Evolutionary conservation across 1,284 basidiomycete species (phyloP).

Genomic region (Cystobasidiaceae sp.): DNA sequence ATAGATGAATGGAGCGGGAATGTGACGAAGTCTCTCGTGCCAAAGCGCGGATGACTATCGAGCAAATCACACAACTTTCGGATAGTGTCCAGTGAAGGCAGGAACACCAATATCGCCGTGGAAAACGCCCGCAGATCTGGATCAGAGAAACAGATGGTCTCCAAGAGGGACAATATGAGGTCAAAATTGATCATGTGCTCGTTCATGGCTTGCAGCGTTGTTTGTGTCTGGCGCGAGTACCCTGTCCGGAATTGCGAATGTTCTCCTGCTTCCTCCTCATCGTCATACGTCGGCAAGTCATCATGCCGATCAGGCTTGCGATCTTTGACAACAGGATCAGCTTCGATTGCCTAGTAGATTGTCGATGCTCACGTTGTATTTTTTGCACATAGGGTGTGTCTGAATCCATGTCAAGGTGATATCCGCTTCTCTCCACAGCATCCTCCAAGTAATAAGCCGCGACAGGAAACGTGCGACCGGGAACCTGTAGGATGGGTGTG

Average conservation of each 20-base stretch:
- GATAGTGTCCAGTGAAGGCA: constrained; percentile 83
- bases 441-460: constrained; percentile 85
- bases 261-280: constrained; percentile 60
- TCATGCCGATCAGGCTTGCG: constrained; percentile 69
- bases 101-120: constrained; percentile 79
- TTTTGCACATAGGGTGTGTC: constrained; percentile 66
- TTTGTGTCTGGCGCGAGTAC: constrained; percentile 56
- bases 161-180: constrained; percentile 68
- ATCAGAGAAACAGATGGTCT: constrained; percentile 76
- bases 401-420: constrained; percentile 62
- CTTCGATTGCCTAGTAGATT: not conserved
- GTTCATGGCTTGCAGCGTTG: constrained; percentile 80
- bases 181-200: constrained; percentile 87
- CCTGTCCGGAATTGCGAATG: constrained; percentile 36
- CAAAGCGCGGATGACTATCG: constrained; percentile 68
- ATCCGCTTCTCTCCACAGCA: constrained; percentile 79
- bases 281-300: constrained; percentile 55
- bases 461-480: constrained; percentile 96
- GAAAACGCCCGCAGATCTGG: constrained; percentile 54
- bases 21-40: constrained; percentile 65
- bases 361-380: not conserved
- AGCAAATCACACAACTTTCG: constrained; percentile 79
- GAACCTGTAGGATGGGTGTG: constrained; percentile 77
- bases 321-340: not conserved
- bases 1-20: constrained; percentile 88